These are phyloP conservation scores for Ascodesmis nigricans DNA, from an alignment of 495 filamentous ascomycete species.

Conservation along the genomic window DNA sequence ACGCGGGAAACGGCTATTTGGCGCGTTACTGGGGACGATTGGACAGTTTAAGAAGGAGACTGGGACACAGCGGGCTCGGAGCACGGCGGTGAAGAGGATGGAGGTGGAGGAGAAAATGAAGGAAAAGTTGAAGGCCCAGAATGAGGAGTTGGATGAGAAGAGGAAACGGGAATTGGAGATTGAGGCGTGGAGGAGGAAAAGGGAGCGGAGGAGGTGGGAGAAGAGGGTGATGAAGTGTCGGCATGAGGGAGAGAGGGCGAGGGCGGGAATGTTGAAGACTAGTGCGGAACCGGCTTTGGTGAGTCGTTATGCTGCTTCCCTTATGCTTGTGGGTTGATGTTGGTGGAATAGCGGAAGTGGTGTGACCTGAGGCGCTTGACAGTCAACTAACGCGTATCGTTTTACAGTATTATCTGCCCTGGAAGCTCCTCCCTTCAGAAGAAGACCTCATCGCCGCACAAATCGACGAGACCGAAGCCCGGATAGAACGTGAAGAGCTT, in stretches of 20 bases:
- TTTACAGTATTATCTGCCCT: constrained; percentile 68
- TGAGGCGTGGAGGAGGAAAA: constrained; percentile 34
- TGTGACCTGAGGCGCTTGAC: too few species aligned
- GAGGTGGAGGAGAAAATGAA: constrained; percentile 84
- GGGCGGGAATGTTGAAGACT: too few species aligned
- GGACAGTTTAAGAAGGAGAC: constrained; percentile 39
- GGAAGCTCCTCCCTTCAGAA: constrained; percentile 44
- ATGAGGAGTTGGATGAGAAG: constrained; percentile 45
- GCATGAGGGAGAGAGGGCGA: too few species aligned
- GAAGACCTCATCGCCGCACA: constrained; percentile 39
- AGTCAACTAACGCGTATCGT: too few species aligned
- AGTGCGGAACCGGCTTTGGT: too few species aligned
- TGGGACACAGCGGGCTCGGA: constrained; percentile 34
- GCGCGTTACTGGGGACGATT: constrained; percentile 66
- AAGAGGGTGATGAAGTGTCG: constrained; percentile 39
- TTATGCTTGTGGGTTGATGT: too few species aligned
- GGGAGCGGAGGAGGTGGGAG: constrained; percentile 56
- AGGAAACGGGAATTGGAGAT: constrained; percentile 40
- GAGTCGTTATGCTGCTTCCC: too few species aligned
- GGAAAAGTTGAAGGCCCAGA: constrained; percentile 55
- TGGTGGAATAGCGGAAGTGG: too few species aligned
- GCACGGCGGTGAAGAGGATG: constrained; percentile 47
- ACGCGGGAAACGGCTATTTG: constrained; percentile 75
- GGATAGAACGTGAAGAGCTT: constrained; percentile 29
- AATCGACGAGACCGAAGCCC: constrained; percentile 32